A percentile compares a stretch with the other conserved stretches of the same genome.
These are phyloP conservation scores for Vigna reflexopilosa DNA, from an alignment of 306 rosid genomes.

Conservation along the genomic window DNA sequence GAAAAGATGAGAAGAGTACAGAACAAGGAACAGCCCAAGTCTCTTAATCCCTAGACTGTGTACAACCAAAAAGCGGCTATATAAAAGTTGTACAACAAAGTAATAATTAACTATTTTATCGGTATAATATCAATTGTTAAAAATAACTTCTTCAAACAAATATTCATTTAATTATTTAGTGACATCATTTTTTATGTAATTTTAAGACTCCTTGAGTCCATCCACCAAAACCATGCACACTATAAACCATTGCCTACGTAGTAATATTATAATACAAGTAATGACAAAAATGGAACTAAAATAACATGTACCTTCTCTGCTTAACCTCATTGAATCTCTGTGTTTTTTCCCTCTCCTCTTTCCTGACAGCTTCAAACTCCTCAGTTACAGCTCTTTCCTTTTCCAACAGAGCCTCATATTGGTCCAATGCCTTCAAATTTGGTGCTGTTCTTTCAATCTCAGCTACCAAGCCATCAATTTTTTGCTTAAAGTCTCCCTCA, in stretches of 20 bases:
- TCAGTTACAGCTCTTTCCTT: constrained; percentile 83
- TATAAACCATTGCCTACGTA: constrained; percentile 22
- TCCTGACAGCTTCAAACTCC: constrained; percentile 93
- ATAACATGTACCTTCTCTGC: constrained; percentile 71
- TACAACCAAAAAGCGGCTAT: no score
- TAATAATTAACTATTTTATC: no score
- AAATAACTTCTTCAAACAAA: constrained; percentile 1
- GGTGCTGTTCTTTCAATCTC: constrained; percentile 98
- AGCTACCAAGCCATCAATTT: constrained; percentile 71
- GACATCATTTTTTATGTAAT: constrained; percentile 6
- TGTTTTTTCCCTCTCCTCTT: constrained; percentile 81
- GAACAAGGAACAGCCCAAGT: no score
- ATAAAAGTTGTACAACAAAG: no score
- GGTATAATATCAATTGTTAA: background rate
- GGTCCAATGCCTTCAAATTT: constrained; percentile 96
- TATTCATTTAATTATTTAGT: background rate
- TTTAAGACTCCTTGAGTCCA: background rate
- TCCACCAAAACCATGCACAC: constrained; percentile 13
- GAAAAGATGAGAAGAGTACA: no score
- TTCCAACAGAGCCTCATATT: constrained; percentile 86
- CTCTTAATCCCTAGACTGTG: no score
- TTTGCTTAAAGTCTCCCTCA: constrained; percentile 82
- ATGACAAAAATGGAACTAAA: constrained; percentile 26
- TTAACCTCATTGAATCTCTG: constrained; percentile 76
- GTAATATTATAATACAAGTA: constrained; percentile 3